Base-by-base conservation (phyloP, 2,329 filamentous ascomycete species). In the Neonectria coccinea region DNA sequence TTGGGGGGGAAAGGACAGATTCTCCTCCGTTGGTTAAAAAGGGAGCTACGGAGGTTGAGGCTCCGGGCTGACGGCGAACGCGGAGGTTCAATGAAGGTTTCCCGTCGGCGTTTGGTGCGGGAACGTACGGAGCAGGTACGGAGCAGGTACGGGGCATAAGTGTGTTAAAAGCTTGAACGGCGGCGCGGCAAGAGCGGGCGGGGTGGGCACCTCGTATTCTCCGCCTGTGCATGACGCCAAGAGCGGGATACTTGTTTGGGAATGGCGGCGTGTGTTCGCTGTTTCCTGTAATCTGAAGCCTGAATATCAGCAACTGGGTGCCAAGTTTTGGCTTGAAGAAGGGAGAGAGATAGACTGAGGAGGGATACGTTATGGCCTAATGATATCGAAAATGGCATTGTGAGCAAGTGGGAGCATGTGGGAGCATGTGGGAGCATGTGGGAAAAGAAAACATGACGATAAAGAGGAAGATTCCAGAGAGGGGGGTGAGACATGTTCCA, bases 161-260 rank as follows among this genome's bases (percentile, higher is more conserved):
- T 22, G 48, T 33, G 29, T 27, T 29, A 51, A 51, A 51, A 51
- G 48, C 29, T 51, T 51, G 48, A 51, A 51, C 31, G 10, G 48
- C 11, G 29, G n/a, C 27, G 27, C 27, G 27, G 47, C 47, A 10
- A 16, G 47, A 25, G 8, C 14, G 47, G 47, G 47, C 16, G 44
- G 44, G 11, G 44, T n/a, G 25, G 47, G 16, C 25, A 16, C 14
- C 14, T 8, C n/a, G 22, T 48, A n/a, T 4, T 9, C 16, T 16
- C n/a, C 31, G 25, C 25, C 25, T 25, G 3, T 18, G n/a, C 27
- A 31, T 48, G 25, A 18, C 11, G 16, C 47, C n/a, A 10, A 16
- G 10, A 29, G 47, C 47, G 47, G 27, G 47, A 29, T 50, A 7
- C 47, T 31, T 31, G 47, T 31, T 12, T 31, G 27, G 47, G 47